phyloP scores from a whole-genome alignment of 2,329 filamentous ascomycete species.

The Colletotrichum chrysophilum region DNA sequence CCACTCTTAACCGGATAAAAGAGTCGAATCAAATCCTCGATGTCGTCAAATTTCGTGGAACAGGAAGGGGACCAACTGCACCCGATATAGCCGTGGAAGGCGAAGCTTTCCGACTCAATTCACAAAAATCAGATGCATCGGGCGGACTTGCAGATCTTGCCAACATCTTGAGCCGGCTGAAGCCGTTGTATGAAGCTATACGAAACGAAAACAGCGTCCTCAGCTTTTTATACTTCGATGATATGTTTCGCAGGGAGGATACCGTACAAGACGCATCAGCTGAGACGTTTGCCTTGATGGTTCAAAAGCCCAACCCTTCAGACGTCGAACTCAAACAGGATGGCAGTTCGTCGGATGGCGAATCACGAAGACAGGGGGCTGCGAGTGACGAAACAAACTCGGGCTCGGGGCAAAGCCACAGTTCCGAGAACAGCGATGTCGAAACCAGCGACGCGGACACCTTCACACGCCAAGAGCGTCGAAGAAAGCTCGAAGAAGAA shows the following conservation, averaged over 20 bases:
- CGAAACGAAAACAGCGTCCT: background rate
- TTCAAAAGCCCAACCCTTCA: background rate
- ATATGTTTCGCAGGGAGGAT: background rate
- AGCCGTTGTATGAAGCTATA: fast-evolving
- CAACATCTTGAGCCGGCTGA: background rate
- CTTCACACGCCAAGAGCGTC: too few species aligned
- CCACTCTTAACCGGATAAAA: fast-evolving
- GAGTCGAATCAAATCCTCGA: fast-evolving
- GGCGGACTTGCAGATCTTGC: background rate
- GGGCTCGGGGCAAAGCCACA: background rate
- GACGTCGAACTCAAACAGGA: too few species aligned
- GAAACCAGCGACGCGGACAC: background rate
- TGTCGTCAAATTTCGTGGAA: background rate
- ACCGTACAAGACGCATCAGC: background rate
- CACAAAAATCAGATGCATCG: background rate
- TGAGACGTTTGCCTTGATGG: background rate
- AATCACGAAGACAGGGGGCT: background rate
- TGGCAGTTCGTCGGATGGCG: too few species aligned
- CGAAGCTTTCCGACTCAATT: background rate
- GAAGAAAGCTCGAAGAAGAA: background rate
- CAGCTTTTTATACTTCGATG: fast-evolving
- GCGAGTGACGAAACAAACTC: fast-evolving
- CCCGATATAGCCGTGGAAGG: background rate
- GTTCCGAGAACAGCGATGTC: background rate
- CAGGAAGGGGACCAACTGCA: fast-evolving